Evolutionary conservation across 345 rosid genomes (phyloP).

Genomic region (Ceriops zippeliana): DNA sequence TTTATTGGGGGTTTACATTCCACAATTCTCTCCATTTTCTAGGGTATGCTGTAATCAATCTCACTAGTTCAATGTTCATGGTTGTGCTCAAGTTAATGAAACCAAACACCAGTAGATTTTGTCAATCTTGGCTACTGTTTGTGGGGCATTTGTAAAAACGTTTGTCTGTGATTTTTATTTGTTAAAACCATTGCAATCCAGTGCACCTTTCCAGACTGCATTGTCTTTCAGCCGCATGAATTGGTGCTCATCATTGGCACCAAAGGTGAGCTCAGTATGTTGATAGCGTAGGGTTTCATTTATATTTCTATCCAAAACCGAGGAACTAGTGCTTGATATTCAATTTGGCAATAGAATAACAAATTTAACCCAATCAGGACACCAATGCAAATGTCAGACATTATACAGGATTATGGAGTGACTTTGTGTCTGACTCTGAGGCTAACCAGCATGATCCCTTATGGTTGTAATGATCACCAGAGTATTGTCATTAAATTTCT

Average conservation of each 20-base stretch:
- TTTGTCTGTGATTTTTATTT: too few species aligned
- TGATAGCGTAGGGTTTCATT: not conserved
- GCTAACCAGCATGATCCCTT: not conserved
- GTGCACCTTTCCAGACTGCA: too few species aligned
- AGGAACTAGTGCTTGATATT: not conserved
- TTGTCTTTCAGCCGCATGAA: not conserved
- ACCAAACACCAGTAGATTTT: not conserved
- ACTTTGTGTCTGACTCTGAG: not conserved
- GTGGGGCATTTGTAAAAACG: too few species aligned
- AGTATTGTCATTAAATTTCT: not conserved
- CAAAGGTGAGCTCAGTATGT: not conserved
- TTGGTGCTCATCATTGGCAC: not conserved
- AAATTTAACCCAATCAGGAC: not conserved
- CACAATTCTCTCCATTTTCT: slow-evolving; percentile 4
- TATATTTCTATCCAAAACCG: too few species aligned
- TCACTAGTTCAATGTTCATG: too few species aligned
- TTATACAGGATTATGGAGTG: not conserved
- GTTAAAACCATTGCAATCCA: too few species aligned
- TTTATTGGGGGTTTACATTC: not conserved
- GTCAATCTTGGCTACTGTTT: not conserved
- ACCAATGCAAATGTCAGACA: not conserved
- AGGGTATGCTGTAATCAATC: not conserved
- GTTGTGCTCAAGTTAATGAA: not conserved
- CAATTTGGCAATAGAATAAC: not conserved
- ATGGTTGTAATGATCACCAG: not conserved